Percentiles rank a stretch among this genome's conserved stretches.
phyloP scores from a whole-genome alignment of 2,329 filamentous ascomycete species.

The Aspergillus spinulosporus region DNA sequence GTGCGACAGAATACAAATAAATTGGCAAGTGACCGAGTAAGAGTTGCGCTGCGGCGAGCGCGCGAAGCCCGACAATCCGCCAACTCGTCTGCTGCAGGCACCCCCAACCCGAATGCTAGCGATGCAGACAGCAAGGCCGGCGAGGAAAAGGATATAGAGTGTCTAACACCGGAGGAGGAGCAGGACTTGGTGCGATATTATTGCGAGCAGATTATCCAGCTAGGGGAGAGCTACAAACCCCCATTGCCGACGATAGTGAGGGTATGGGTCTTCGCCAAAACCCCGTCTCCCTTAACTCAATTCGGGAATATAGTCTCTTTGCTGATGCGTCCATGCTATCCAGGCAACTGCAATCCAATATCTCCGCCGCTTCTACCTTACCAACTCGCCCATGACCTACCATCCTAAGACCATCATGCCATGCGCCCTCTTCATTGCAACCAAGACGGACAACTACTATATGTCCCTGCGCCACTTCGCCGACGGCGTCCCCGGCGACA shows the following conservation, averaged over 20 bases:
- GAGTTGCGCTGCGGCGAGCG: constrained; percentile 56
- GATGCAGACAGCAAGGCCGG: constrained; percentile 35
- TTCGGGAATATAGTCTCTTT: not conserved
- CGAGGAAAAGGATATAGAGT: constrained; percentile 61
- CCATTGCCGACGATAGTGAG: constrained; percentile 61
- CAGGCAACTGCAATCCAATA: constrained; percentile 83
- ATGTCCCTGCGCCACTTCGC: constrained; percentile 67
- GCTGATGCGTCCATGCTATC: not conserved
- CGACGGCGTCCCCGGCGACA: constrained; percentile 67
- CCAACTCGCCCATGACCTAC: constrained; percentile 95
- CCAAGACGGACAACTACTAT: constrained; percentile 86
- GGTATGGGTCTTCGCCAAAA: constrained; percentile 38
- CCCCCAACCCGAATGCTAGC: constrained; percentile 32
- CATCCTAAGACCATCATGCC: constrained; percentile 86
- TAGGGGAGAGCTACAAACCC: constrained; percentile 60
- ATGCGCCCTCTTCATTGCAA: constrained; percentile 87
- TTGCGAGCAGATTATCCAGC: constrained; percentile 59
- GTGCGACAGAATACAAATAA: constrained; percentile 77
- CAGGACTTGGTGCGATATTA: constrained; percentile 78
- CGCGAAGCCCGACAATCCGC: constrained; percentile 37
- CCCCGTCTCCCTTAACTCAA: not conserved
- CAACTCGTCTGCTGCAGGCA: constrained; percentile 35
- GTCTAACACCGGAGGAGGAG: constrained; percentile 81
- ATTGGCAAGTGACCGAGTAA: constrained; percentile 69
- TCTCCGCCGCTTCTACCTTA: constrained; percentile 90